A percentile compares a stretch with the other conserved stretches of the same genome.
phyloP scores from a whole-genome alignment of 1,284 basidiomycete species.

The Ustilago lituana region DNA sequence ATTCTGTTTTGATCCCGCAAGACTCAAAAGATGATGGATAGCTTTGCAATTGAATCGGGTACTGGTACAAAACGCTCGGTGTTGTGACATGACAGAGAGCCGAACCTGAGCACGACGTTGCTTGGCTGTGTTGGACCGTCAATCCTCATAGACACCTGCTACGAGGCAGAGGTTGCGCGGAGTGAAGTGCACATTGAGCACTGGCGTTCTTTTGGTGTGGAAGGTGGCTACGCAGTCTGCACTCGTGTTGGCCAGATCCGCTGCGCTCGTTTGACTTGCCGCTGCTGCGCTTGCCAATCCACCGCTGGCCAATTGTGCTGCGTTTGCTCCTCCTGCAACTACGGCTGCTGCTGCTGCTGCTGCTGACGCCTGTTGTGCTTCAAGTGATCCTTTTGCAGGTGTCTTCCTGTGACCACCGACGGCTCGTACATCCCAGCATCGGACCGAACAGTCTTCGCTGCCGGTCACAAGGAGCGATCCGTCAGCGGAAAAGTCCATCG shows the following conservation, averaged over 20 bases:
- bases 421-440: slow-evolving; percentile 93
- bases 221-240: slow-evolving; percentile 89
- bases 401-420: slow-evolving; percentile 70
- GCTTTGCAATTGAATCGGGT: no score
- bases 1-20: no score
- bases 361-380: slow-evolving; percentile 26
- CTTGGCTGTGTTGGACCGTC: neutral
- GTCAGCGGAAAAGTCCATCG: slow-evolving; percentile 89
- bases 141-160: slow-evolving; percentile 72
- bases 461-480: slow-evolving; percentile 89
- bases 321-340: neutral
- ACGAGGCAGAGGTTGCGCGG: slow-evolving; percentile 91
- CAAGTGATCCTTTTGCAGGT: slow-evolving; percentile 20
- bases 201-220: slow-evolving; percentile 92
- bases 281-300: slow-evolving; percentile 13
- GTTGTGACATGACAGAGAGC: no score
- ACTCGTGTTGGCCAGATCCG: slow-evolving; percentile 31
- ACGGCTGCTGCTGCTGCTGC: slow-evolving; percentile 24
- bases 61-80: no score
- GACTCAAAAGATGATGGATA: no score
- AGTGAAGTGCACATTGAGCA: slow-evolving; percentile 91
- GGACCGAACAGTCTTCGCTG: slow-evolving; percentile 89
- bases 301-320: slow-evolving; percentile 1
- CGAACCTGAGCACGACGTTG: no score
- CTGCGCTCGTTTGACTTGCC: slow-evolving; percentile 3